phyloP scores from a whole-genome alignment of 2,329 filamentous ascomycete species.

The Ophiostoma fasciatum region DNA sequence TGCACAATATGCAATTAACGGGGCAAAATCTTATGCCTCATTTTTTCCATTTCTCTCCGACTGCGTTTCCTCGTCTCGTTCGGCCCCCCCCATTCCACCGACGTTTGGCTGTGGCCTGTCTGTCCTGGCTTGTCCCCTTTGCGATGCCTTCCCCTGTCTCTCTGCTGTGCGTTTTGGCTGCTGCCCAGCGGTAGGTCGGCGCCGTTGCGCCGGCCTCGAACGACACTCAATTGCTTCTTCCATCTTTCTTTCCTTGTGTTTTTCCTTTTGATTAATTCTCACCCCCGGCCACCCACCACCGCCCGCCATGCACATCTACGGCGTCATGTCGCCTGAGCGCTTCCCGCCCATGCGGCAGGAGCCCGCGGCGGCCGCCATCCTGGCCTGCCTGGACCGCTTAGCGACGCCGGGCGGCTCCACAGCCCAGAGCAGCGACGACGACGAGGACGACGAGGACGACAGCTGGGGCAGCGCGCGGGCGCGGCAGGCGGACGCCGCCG shows the following conservation, averaged over 20 bases:
- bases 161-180: too few species aligned
- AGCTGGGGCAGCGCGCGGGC: constrained; percentile 44
- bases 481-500: constrained; percentile 22
- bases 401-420: constrained; percentile 50
- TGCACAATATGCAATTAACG: too few species aligned
- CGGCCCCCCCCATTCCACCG: too few species aligned
- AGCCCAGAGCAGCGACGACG: neutral
- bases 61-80: too few species aligned
- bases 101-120: too few species aligned
- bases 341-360: constrained; percentile 73
- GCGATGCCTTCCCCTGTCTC: too few species aligned
- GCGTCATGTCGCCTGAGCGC: constrained; percentile 29
- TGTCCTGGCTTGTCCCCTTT: neutral
- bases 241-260: neutral
- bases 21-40: too few species aligned
- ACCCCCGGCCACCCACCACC: neutral
- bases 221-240: too few species aligned
- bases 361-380: constrained; percentile 49
- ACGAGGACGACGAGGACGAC: constrained; percentile 13
- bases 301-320: constrained; percentile 4
- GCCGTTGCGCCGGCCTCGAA: too few species aligned
- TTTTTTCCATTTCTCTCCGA: too few species aligned
- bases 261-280: neutral
- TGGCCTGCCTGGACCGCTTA: constrained; percentile 51
- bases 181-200: too few species aligned